Conservation (phyloP, 2,329 filamentous ascomycete genomes). For the Colletotrichum sp. region DNA sequence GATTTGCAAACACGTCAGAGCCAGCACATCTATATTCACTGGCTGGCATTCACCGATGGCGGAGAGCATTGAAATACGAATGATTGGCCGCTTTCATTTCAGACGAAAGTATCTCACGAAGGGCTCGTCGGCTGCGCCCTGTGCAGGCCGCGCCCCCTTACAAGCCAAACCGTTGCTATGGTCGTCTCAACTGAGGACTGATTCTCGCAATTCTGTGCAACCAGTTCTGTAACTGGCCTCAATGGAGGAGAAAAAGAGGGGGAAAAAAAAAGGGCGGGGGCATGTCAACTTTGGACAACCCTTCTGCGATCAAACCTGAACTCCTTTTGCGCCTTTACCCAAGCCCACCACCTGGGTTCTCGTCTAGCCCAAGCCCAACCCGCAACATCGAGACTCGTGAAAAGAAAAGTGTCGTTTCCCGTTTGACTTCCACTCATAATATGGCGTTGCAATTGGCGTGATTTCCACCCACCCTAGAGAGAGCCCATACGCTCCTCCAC, state of each 20-base stretch:
- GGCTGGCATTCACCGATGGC: neutral
- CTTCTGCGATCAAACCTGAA: neutral
- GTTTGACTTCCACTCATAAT: neutral
- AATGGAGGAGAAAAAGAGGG: neutral
- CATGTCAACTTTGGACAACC: neutral
- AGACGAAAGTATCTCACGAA: neutral
- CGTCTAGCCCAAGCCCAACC: neutral
- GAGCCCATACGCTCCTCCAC: slow-evolving; percentile 63
- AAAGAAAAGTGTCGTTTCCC: neutral
- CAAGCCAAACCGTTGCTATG: neutral
- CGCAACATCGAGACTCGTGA: neutral
- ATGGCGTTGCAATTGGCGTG: neutral
- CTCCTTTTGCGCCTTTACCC: slow-evolving; percentile 2
- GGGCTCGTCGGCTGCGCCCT: neutral
- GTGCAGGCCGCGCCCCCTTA: neutral
- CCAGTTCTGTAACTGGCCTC: neutral
- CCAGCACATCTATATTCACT: neutral
- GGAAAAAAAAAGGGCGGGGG: neutral
- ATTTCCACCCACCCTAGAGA: neutral
- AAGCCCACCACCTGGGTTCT: neutral
- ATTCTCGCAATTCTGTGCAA: neutral
- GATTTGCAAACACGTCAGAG: neutral
- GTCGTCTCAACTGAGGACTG: neutral
- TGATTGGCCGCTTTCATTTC: neutral
- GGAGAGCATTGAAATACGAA: neutral